Base-by-base conservation (phyloP, 2,329 filamentous ascomycete species). In the Cordyceps militaris region DNA sequence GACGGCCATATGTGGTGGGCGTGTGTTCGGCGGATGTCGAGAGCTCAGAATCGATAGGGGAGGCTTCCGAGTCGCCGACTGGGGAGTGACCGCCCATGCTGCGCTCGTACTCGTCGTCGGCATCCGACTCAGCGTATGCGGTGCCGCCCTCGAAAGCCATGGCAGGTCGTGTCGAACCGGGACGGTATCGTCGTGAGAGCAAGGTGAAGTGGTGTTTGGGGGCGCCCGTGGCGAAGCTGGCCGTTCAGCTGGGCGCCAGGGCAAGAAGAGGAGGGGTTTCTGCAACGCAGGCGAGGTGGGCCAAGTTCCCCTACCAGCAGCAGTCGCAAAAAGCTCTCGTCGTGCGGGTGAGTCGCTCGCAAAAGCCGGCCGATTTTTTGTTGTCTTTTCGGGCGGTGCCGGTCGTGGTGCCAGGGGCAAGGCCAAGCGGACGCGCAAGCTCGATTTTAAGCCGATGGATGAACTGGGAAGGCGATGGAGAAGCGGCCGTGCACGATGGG, bases 61-160 rank as follows among this genome's bases (percentile, higher is more conserved):
- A 88, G 61, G 78, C 76, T 69, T 89, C 86, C 65, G 83, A 87
- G 69, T 89, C 86, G 61, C 84, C 79, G 63, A 83, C 81, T 59
- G 85, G 87, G 6, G 85, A 88, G 70, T 81, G 84, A 67, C 85
- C 82, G 67, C 82, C 79, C 64, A 86, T 78, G 71, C 85, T 86
- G 68, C 86, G 80, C 79, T 92, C 88, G 71, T 90, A 91, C 76
- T 92, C 89, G 73, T 92, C 89, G 73, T 91, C 88, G 66, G 87
- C 87, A 69, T 90, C 88, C 63, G 85, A 90, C 74, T 90, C 88
- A 70, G 88, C 84, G 72, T 91, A 91, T 61, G 85, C 83, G 63
- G 84, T 86, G 67, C 83, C 83, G 62, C 79, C 78, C 66, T 83
- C 81, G 74, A 85, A 85, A 70, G 79, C 81, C 81, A 83, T 83